Conservation (phyloP, 495 filamentous ascomycete genomes). For the Hamigera avellanea region DNA sequence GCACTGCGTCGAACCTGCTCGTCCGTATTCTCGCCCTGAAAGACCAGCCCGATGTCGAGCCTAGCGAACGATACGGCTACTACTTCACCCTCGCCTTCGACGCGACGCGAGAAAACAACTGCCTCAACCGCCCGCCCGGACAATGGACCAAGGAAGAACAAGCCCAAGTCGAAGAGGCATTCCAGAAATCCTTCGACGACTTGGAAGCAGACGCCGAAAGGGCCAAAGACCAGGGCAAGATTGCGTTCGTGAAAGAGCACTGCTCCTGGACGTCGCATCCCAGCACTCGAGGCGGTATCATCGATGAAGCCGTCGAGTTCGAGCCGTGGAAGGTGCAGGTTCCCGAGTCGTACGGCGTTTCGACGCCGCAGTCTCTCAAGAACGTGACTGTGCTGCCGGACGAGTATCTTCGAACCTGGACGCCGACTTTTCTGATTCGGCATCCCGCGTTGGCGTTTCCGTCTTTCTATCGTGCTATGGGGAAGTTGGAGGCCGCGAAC, state of each 20-base stretch:
- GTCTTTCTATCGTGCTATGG: conserved; percentile 21
- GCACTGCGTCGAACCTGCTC: conserved; percentile 32
- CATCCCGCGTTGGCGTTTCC: conserved; percentile 30
- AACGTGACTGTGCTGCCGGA: conserved; percentile 29
- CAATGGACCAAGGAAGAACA: conserved; percentile 17
- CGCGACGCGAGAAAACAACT: neutral
- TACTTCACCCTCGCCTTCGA: conserved; percentile 19
- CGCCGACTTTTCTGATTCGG: conserved; percentile 29
- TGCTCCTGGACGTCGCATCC: conserved; percentile 14
- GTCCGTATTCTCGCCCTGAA: conserved; percentile 23
- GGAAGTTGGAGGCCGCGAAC: conserved; percentile 9
- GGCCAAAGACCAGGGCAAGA: too few species aligned
- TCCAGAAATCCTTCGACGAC: too few species aligned
- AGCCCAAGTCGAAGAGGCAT: conserved; percentile 3
- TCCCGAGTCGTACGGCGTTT: conserved; percentile 5
- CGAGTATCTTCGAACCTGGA: conserved; percentile 22
- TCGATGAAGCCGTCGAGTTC: neutral
- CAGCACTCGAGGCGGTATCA: conserved; percentile 4
- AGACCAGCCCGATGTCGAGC: conserved; percentile 18
- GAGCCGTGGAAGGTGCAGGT: conserved; percentile 3
- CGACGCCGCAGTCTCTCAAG: conserved; percentile 10
- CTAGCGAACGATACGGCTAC: conserved; percentile 23
- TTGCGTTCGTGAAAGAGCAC: conserved; percentile 30
- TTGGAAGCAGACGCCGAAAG: too few species aligned
- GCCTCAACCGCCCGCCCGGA: conserved; percentile 9